Base-by-base conservation (phyloP, 106 monocot species). In the Xerophyta viscosa region DNA sequence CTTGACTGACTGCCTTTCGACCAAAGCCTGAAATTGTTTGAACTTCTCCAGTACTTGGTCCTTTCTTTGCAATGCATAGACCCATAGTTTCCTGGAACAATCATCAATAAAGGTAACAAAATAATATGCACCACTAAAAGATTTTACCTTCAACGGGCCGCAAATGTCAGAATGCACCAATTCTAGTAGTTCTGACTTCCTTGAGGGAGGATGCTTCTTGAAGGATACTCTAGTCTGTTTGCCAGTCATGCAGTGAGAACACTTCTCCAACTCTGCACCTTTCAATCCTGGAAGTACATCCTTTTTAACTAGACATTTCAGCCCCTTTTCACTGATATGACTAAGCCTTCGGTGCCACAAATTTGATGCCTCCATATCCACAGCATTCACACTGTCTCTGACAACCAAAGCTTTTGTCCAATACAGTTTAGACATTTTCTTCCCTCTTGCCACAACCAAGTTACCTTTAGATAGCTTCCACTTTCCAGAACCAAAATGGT, bases 91-190 rank as follows among this genome's bases (percentile, higher is more conserved):
- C 13, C 28, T 28, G 2, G 1, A 29, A 3, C n/a, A 29, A 29
- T 52, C 28, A 29, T 52, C 52, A 29, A 52, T 29, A 27, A 13
- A 52, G 18, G 29, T 52, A 2, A 29, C 27, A 29, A 36, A 54
- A 36, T 54, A 54, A 19, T 0, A n/a, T n/a, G n/a, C 3, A 17
- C 54, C 54, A 21, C 28, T 31, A 18, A 33, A 20, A 20, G 54
- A 20, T 9, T 18, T 17, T 10, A 20, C 19, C 9, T 36, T 30
- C 3, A 54, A 3, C 3, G 31, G 19, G 18, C 54, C 29, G n/a
- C 52, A 54, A 15, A 20, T 5, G 13, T 54, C 31, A 6, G 31
- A 18, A 36, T 54, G 31, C 6, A 54, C 31, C 2, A 33, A 30
- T 19, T 20, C 54, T 19, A 54, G 33, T 20, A 54, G 14, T 6